Percentiles rank a stretch among this genome's conserved stretches.
These are phyloP conservation scores for Dendryphion nanum DNA, from an alignment of 2,329 filamentous ascomycete species.

Conservation along the genomic window DNA sequence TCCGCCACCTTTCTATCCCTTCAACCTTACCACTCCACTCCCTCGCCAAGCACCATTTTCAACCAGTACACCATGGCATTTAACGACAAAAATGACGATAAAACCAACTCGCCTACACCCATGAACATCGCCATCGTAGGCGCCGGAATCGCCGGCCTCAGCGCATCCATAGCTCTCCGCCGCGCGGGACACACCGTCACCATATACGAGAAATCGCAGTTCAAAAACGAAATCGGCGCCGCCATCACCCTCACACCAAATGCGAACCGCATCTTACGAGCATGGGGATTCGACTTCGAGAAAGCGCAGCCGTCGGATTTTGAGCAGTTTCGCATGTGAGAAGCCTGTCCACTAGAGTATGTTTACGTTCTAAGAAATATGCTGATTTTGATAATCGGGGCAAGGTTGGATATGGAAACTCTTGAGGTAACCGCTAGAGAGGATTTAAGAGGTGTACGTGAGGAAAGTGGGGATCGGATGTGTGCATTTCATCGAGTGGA, in stretches of 20 bases:
- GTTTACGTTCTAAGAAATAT: neutral
- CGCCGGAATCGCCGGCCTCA: conserved; percentile 22
- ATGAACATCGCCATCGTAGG: conserved; percentile 33
- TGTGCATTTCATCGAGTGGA: conserved; percentile 14
- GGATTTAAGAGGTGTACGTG: conserved; percentile 7
- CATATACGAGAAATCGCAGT: conserved; percentile 25
- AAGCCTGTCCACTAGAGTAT: neutral
- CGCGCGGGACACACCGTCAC: conserved; percentile 30
- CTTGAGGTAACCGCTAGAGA: conserved; percentile 1
- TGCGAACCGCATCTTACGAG: conserved; percentile 30
- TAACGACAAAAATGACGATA: no score
- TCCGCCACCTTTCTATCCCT: no score
- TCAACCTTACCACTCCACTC: no score
- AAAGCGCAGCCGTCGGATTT: conserved; percentile 13
- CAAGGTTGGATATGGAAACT: neutral
- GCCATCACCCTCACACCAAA: conserved; percentile 44
- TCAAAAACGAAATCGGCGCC: conserved; percentile 44
- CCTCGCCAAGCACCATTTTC: neutral
- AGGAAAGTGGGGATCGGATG: conserved; percentile 10
- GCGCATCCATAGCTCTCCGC: conserved; percentile 37
- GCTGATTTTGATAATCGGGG: neutral
- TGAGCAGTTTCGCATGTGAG: conserved; percentile 7
- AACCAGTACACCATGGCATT: neutral
- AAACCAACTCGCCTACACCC: no score
- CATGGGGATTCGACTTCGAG: conserved; percentile 33